Base-by-base conservation (phyloP, 208 protist species). In the Naegleria lovaniensis region DNA sequence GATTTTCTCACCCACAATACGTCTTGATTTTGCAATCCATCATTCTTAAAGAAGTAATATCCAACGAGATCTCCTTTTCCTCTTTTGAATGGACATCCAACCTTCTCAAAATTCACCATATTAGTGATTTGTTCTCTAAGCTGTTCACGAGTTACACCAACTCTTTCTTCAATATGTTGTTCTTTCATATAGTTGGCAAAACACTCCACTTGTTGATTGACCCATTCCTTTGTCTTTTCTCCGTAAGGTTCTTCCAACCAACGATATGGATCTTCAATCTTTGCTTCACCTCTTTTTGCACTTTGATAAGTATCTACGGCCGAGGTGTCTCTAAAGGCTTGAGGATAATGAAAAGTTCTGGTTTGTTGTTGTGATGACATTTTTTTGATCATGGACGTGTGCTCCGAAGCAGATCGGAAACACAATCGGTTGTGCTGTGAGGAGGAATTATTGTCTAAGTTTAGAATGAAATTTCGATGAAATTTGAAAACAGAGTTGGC, bases 41-140 rank as follows among this genome's bases (percentile, higher is more conserved):
- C 95, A 94, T 98, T 98, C 93, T 96, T 94, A 83, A 95, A 94
- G 92, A 94, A 97, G 93, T 97, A 98, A 92, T 96, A 98, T 43
- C 93, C 86, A 38, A 92, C 96, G 93, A 97, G 97, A 92, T 96
- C 97, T 76, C 94, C 89, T n/a, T 93, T 91, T 25, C 93, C 94
- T 41, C 93, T 93, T 86, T 94, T 93, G 85, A 93, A 95, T 3
- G 96, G 96, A 84, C 90, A 92, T 43, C 93, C 92, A 38, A 95
- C 95, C 86, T 97, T 96, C 51, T 94, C 91, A 92, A 96, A 98
- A 94, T 98, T 93, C 52, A 95, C 93, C 91, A 94, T 93, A 25
- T 85, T 86, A 5, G 79, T 92, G 51, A 92, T 51, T 16, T 85
- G 59, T n/a, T 51, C 29, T 43, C 38, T 39, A 51, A 85, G 29